Evolutionary conservation across 164 flowering plant genomes (phyloP), one percentile per base, ranked within the genome.

Genomic region (Tinospora cordifolia): DNA sequence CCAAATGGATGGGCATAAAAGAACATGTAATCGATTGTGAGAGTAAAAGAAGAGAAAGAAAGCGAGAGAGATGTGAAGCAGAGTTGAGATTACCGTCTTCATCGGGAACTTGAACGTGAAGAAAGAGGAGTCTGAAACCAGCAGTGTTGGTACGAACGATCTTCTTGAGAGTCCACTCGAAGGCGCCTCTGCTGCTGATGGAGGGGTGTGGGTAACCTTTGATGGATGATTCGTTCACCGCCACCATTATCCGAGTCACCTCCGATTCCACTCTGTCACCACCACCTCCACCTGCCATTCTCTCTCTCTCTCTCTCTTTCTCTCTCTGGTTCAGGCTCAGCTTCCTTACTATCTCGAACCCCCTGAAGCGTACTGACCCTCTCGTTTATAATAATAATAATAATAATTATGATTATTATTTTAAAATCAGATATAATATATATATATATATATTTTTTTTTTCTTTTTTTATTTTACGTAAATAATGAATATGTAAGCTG

Each of bases 31-130:
- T 44, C 47, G 14, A 44, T 9, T 44, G 3, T 44, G 12, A 51
- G 7, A 54, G 22, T 57, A 27, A 19, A n/a, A 2, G 0, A n/a
- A n/a, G 1, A 21, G 0, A 30, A 11, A n/a, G 67, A 65, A 67
- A 77, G 65, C 54, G 36, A 30, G 36, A 30, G 36, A 30, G 36
- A 30, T 30, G 4, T 30, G 36, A 30, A 30, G 36, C 4, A 30
- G 2, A 30, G 2, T 1, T 58, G 2, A 30, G 2, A 30, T 58
- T 39, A 91, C 98, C 99, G 75, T 94, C 97, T 89, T 90, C 97
- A 65, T 88, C 97, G 3, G 93, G 93, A 51, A 88, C 92, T 81
- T 89, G 97, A 59, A 89, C 98, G 67, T 94, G 98, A 59, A 94
- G 88, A 70, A 94, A 83, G 71, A 90, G 88, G 46, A 94, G 81